Evolutionary conservation across 495 filamentous ascomycete genomes (phyloP), one percentile per base, ranked within the genome.

Genomic region (Filosporella fistucella): DNA sequence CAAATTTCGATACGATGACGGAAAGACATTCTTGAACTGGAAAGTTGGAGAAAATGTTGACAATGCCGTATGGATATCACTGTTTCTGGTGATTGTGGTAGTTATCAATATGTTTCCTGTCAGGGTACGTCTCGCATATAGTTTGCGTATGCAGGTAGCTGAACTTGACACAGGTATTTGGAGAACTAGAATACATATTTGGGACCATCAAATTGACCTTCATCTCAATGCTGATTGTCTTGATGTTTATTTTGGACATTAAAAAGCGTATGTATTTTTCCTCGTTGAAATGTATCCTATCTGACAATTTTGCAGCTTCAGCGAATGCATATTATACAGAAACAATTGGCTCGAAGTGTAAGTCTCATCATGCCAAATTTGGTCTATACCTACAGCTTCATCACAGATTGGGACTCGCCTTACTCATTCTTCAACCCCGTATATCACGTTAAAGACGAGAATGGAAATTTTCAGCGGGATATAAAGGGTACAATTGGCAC

Each of bases 171-270:
- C 16, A 67, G 64, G 57, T 61, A 2, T 76, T 70, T 52, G 72
- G 72, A 14, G 67, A 73, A 44, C 56, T 76, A 6, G 70, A 76
- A 52, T 76, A 76, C 39, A 42, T 68, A 5, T 69, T 74, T 43
- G 72, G 70, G 1, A 57, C 56, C 20, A 46, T 72, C 39, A 76
- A 76, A 59, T 55, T 76, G 12, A 58, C 61, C 2, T 73, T 74
- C 43, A 72, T 76, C 36, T 56, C 55, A 1, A 60, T 66, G 45
- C 59, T 76, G 13, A 76, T 76, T 30, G 25, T 72, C 3, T 50
- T 74, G 45, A 65, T 65, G 63, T 47, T 65, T 9, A 39, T 61
- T n/a, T 24, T 67, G 17, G 57, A 55, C n/a, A 54, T 58, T 17
- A 54, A 62, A 17, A 52, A 60, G 33, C 62, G 62, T 67, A 24